Evolutionary conservation across 805 yeast genomes (phyloP), one percentile per base, ranked within the genome.

Genomic region (Cephaloascus albidus): DNA sequence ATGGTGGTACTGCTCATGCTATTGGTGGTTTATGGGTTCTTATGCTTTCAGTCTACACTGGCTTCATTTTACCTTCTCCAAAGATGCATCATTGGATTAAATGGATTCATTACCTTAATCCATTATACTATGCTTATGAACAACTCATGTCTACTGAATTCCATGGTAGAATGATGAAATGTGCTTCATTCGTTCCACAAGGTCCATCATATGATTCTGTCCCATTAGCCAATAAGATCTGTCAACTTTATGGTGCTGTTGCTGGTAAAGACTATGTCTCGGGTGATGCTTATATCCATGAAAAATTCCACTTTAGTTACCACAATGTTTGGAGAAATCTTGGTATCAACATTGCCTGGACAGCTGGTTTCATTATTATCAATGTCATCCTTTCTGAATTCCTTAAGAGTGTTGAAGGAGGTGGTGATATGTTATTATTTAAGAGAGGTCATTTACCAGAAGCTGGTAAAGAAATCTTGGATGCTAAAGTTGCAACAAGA

Each of bases 1-100:
- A 70, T 10, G 54, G 75, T 33, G 61, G 76, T n/a, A 63, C 68
- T 33, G 87, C 87, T 2, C 78, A 74, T 62, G 68, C 80, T 16
- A 51, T 79, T 19, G 74, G 80, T 8, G 82, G 85, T 58, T 45
- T 78, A 14, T 45, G 68, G 18, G 57, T 80, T 52, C 54, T 81
- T 45, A 62, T 66, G 3, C 50, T 75, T 43, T 61, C 72, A 18
- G 60, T 78, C 45, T 82, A 81, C 56, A 71, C 85, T n/a, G 84
- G 86, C 20, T 78, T 65, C 55, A 70, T 78, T 61, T 70, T 80
- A 45, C 85, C 83, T 38, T 57, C 71, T 30, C 70, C 71, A 3
- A 63, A 68, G 10, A 75, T 79, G 81, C 78, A 75, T 46, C 78
- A 76, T 36, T 83, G 90, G 89, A 78, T 80, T 47, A 70, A 76